A percentile compares a stretch with the other conserved stretches of the same genome.
Conservation (phyloP, 805 yeast genomes). For the Sugiyamaella mastotermitis region DNA sequence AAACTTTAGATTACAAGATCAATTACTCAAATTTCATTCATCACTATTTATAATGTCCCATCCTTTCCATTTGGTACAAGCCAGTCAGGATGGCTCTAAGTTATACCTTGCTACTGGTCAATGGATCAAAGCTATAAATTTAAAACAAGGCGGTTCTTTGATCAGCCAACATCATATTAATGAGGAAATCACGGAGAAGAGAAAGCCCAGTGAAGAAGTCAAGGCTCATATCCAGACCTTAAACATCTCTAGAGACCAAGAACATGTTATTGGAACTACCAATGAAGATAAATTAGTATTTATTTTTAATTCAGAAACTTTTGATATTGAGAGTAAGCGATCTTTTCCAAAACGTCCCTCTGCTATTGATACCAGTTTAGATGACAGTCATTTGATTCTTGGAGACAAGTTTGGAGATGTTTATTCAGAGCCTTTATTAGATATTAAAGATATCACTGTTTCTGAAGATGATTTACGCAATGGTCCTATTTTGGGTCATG, state of each 20-base stretch:
- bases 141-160: neutral
- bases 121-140: neutral
- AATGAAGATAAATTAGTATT: constrained; percentile 80
- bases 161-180: neutral
- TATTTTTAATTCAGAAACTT: constrained; percentile 42
- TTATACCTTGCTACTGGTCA: constrained; percentile 12
- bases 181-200: constrained; percentile 4
- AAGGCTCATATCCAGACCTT: constrained; percentile 65
- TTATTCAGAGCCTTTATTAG: constrained; percentile 48
- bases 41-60: constrained; percentile 2
- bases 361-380: constrained; percentile 55
- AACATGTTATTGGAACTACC: constrained; percentile 58
- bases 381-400: constrained; percentile 48
- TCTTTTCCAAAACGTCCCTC: constrained; percentile 90
- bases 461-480: constrained; percentile 13
- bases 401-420: constrained; percentile 98
- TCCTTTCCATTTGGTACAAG: constrained; percentile 8
- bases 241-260: constrained; percentile 46
- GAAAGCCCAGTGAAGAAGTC: constrained; percentile 40
- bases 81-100: constrained; percentile 4
- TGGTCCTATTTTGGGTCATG: constrained; percentile 84
- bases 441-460: constrained; percentile 1
- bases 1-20: no score
- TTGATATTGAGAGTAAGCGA: constrained; percentile 58
- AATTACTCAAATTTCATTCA: no score